phyloP scores from a whole-genome alignment of 257 asterid genomes.

The Ocimum tenuiflorum region DNA sequence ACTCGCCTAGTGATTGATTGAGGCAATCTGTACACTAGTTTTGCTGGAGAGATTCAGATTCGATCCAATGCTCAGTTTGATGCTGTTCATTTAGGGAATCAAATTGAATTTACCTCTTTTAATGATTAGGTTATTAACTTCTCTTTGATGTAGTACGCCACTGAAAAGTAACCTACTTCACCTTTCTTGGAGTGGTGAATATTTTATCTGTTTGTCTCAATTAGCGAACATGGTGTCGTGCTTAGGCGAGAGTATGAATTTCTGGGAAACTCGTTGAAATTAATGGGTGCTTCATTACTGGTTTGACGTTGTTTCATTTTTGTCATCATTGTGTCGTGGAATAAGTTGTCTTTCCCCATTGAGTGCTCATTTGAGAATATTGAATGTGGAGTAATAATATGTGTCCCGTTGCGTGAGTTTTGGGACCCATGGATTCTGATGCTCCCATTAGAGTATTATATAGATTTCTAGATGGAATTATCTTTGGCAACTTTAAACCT shows the following conservation, averaged over 20 bases:
- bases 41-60: slow-evolving; percentile 29
- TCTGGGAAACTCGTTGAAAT: slow-evolving; percentile 36
- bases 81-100: slow-evolving; percentile 1
- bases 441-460: slow-evolving; percentile 36
- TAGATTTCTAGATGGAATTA: slow-evolving; percentile 35
- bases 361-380: slow-evolving; percentile 48
- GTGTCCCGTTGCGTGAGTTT: slow-evolving; percentile 30
- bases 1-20: neutral
- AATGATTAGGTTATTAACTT: neutral
- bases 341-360: slow-evolving; percentile 11
- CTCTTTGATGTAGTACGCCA: neutral
- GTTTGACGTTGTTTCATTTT: slow-evolving; percentile 43
- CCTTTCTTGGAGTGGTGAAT: neutral
- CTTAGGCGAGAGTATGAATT: slow-evolving; percentile 20
- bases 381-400: slow-evolving; percentile 24
- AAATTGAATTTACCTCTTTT: neutral
- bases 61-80: slow-evolving; percentile 34
- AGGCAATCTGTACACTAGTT: neutral
- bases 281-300: slow-evolving; percentile 33
- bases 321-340: slow-evolving; percentile 31
- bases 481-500: slow-evolving; percentile 26
- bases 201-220: neutral
- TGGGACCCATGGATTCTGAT: slow-evolving; percentile 53
- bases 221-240: slow-evolving; percentile 3
- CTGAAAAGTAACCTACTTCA: neutral